These are phyloP conservation scores for Colletotrichum tropicale DNA, from an alignment of 2,329 filamentous ascomycete genomes.

Conservation along the genomic window DNA sequence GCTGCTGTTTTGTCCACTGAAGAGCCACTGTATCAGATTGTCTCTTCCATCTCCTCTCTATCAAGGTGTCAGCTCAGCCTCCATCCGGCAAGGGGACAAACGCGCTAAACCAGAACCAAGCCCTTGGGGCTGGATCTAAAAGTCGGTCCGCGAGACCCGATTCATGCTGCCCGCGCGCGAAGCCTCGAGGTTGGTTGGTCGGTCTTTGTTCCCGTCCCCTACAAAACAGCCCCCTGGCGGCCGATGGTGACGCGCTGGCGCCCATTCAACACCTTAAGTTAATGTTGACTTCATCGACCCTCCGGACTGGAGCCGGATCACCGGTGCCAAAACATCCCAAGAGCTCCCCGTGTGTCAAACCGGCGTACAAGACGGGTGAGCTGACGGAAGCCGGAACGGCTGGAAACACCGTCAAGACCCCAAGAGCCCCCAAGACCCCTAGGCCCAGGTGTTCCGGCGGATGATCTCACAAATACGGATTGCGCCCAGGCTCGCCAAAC, in stretches of 20 bases:
- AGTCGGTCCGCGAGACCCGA: not conserved
- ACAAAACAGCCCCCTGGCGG: not conserved
- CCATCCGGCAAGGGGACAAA: not conserved
- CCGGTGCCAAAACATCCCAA: not conserved
- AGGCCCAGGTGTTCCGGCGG: not conserved
- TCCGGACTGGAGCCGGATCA: not conserved
- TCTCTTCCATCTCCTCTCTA: not conserved
- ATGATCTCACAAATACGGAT: constrained; percentile 5
- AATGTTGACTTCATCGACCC: not conserved
- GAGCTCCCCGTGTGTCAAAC: not conserved
- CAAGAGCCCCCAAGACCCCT: not conserved
- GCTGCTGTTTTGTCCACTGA: not conserved
- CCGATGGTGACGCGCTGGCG: not conserved
- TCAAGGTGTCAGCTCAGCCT: not conserved
- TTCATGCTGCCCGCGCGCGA: not conserved
- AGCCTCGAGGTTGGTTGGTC: not conserved
- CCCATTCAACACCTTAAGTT: not conserved
- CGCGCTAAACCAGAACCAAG: not conserved
- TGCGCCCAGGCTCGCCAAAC: constrained; percentile 8
- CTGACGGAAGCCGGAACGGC: not conserved
- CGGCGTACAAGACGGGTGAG: not conserved
- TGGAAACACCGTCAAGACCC: not conserved
- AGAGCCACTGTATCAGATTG: not conserved
- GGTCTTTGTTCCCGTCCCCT: not conserved
- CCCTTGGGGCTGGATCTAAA: not conserved